These are phyloP conservation scores for Penicillium ucsense DNA, from an alignment of 495 filamentous ascomycete species.

Conservation along the genomic window DNA sequence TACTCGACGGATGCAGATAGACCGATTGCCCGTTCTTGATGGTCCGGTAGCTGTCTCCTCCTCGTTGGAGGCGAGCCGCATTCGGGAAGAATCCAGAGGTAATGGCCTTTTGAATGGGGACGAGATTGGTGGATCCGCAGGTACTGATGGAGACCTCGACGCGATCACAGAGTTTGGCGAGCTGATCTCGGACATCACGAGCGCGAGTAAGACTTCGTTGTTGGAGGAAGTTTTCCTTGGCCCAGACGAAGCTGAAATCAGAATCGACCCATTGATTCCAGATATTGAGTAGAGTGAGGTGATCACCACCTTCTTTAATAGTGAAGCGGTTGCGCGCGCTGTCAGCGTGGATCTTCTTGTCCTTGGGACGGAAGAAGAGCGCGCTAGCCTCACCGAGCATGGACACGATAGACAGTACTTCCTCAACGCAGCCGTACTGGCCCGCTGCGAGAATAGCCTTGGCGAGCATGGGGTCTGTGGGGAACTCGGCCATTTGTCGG, in stretches of 20 bases:
- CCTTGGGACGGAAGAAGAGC: slow-evolving; percentile 92
- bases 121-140: slow-evolving; percentile 57
- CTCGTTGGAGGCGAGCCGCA: slow-evolving; percentile 73
- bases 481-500: slow-evolving; percentile 94
- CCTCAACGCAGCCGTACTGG: slow-evolving; percentile 82
- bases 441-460: slow-evolving; percentile 86
- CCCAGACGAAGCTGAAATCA: slow-evolving; percentile 84
- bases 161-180: slow-evolving; percentile 88
- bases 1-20: slow-evolving; percentile 78
- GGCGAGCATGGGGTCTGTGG: slow-evolving; percentile 87
- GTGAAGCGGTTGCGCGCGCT: slow-evolving; percentile 89
- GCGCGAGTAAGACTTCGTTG: slow-evolving; percentile 78
- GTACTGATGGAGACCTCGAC: slow-evolving; percentile 72
- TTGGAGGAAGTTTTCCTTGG: slow-evolving; percentile 89
- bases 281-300: slow-evolving; percentile 84
- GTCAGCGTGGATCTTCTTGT: slow-evolving; percentile 95
- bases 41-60: slow-evolving; percentile 86
- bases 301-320: slow-evolving; percentile 85
- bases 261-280: slow-evolving; percentile 96
- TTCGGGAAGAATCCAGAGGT: slow-evolving; percentile 94
- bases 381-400: slow-evolving; percentile 86
- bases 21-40: slow-evolving; percentile 88
- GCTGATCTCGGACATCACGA: slow-evolving; percentile 87
- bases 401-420: slow-evolving; percentile 87
- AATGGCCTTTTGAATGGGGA: slow-evolving; percentile 76